These are phyloP conservation scores for Limonium bicolor DNA, from an alignment of 148 eudicot genomes.

Conservation along the genomic window DNA sequence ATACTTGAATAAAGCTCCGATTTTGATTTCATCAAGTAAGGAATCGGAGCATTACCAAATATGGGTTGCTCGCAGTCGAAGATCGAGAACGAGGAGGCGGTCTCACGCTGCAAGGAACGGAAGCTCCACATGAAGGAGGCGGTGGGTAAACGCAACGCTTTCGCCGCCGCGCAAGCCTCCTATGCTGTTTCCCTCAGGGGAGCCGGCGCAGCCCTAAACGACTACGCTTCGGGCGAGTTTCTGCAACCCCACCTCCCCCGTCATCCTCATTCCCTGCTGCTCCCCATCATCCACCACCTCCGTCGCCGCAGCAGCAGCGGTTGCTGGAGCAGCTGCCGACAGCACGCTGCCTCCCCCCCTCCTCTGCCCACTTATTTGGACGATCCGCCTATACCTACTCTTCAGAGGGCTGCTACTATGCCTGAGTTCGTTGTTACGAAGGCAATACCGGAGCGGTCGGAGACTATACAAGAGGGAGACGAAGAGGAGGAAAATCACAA, in stretches of 20 bases:
- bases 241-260: background rate
- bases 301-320: conserved; percentile 12
- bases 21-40: background rate
- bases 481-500: conserved; percentile 27
- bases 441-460: conserved; percentile 10
- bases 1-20: background rate
- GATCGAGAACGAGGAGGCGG: conserved; percentile 89
- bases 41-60: background rate
- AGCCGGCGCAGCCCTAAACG: conserved; percentile 78
- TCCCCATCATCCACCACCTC: too few relatives aligned
- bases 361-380: conserved; percentile 8
- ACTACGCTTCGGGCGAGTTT: conserved; percentile 45
- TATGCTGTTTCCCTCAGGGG: conserved; percentile 49
- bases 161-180: conserved; percentile 67
- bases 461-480: conserved; percentile 35
- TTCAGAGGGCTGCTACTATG: conserved; percentile 63
- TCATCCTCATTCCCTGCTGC: background rate
- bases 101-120: conserved; percentile 68
- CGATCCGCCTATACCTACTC: conserved; percentile 17
- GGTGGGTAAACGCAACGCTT: conserved; percentile 62
- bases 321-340: conserved; percentile 1
- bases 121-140: conserved; percentile 46
- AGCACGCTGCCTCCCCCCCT: conserved; percentile 24
- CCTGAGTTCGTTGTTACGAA: conserved; percentile 38
- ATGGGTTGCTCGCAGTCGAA: conserved; percentile 92